A percentile compares a stretch with the other conserved stretches of the same genome.
Evolutionary conservation across 257 asterid genomes (phyloP).

Genomic region (Rhazya stricta): DNA sequence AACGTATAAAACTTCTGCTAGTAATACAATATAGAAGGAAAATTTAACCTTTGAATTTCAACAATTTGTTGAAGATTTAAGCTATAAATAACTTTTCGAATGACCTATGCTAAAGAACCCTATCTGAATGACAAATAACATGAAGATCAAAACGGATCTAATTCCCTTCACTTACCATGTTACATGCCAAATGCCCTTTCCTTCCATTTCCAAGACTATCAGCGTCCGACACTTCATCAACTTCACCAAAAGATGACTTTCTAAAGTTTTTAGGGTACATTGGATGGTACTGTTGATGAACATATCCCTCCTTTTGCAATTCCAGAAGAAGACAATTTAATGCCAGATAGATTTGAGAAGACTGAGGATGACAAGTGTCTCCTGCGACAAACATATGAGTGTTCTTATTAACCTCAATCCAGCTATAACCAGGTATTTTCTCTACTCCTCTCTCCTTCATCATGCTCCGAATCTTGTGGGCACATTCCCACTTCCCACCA

Average conservation of each 20-base stretch:
- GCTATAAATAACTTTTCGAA: no score
- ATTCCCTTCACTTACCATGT: not conserved
- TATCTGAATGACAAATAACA: no score
- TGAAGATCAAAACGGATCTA: not conserved
- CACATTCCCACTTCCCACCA: slow-evolving; percentile 67
- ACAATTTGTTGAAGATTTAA: not conserved
- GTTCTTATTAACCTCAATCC: slow-evolving; percentile 62
- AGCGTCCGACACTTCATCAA: slow-evolving; percentile 1
- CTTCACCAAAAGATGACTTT: slow-evolving; percentile 18
- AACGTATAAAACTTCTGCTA: not conserved
- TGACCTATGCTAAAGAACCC: no score
- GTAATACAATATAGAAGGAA: not conserved
- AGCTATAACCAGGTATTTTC: slow-evolving; percentile 74
- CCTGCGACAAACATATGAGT: slow-evolving; percentile 74
- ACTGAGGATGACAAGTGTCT: slow-evolving; percentile 59
- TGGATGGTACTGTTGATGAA: slow-evolving; percentile 18
- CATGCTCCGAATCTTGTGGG: slow-evolving; percentile 42
- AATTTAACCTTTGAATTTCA: not conserved
- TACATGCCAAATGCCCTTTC: not conserved
- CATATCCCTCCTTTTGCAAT: slow-evolving; percentile 55
- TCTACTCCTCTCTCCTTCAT: slow-evolving; percentile 81
- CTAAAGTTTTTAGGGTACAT: slow-evolving; percentile 5
- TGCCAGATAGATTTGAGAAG: slow-evolving; percentile 45
- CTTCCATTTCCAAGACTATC: not conserved
- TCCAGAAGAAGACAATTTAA: slow-evolving; percentile 55